These are phyloP conservation scores for Metarhizium robertsii DNA, from an alignment of 2,329 filamentous ascomycete genomes.

Conservation along the genomic window DNA sequence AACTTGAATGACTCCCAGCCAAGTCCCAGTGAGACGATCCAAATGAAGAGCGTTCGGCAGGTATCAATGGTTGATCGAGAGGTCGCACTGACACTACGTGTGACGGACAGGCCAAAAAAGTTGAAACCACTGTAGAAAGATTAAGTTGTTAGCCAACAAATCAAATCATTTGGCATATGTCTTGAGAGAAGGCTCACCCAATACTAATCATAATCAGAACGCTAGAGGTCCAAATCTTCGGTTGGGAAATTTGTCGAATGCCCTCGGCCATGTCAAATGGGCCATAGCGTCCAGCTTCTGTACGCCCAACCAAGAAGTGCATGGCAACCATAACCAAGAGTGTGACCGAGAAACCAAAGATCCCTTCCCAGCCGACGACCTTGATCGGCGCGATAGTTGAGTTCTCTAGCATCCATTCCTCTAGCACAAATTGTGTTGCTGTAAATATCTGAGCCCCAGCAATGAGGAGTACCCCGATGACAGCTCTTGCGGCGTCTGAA, in stretches of 20 bases:
- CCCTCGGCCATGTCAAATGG: slow-evolving; percentile 89
- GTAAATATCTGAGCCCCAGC: slow-evolving; percentile 95
- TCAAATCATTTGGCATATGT: too few species aligned
- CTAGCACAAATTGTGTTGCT: slow-evolving; percentile 88
- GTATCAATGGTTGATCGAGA: slow-evolving; percentile 95
- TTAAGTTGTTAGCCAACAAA: slow-evolving; percentile 9
- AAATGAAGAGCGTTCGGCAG: slow-evolving; percentile 95
- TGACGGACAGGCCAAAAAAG: slow-evolving; percentile 94
- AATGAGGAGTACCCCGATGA: slow-evolving; percentile 82
- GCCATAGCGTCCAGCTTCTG: slow-evolving; percentile 63
- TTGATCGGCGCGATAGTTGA: slow-evolving; percentile 65
- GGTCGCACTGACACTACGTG: slow-evolving; percentile 79
- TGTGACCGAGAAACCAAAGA: slow-evolving; percentile 82
- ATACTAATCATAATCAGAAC: slow-evolving; percentile 96
- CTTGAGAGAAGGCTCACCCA: slow-evolving; percentile 46
- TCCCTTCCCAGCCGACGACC: slow-evolving; percentile 91
- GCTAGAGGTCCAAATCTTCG: slow-evolving; percentile 64
- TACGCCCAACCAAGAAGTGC: slow-evolving; percentile 68
- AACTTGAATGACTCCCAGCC: slow-evolving; percentile 98
- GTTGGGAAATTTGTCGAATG: slow-evolving; percentile 66
- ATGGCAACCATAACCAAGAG: slow-evolving; percentile 69
- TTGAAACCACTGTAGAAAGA: slow-evolving; percentile 70
- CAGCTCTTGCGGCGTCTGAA: slow-evolving; percentile 36
- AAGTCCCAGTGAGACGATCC: slow-evolving; percentile 85
- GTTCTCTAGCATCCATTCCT: slow-evolving; percentile 78